Percentiles rank a stretch among this genome's conserved stretches.
phyloP scores from a whole-genome alignment of 1,139 yeast genomes.

The Hyphopichia burtonii region DNA sequence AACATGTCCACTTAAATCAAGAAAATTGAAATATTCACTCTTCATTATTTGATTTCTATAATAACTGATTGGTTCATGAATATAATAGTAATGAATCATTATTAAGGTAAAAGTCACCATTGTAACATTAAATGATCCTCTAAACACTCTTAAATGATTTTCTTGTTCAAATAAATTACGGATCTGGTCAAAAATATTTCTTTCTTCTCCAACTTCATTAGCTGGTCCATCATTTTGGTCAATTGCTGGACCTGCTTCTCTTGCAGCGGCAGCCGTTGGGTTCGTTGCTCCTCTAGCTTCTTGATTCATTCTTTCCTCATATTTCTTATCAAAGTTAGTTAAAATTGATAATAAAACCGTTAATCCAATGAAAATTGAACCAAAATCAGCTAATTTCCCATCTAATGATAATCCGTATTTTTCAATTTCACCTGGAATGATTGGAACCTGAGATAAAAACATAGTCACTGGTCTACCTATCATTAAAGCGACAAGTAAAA shows the following conservation, averaged over 20 bases:
- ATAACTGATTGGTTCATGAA: neutral
- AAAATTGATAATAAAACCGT: constrained; percentile 13
- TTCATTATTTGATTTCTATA: neutral
- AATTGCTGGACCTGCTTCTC: neutral
- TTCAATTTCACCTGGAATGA: constrained; percentile 1
- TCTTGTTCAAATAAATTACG: neutral
- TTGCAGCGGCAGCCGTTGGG: neutral
- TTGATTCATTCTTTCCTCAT: neutral
- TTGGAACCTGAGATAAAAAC: constrained; percentile 8
- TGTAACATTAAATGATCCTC: neutral
- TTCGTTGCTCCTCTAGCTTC: too few relatives aligned
- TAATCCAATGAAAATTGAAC: constrained; percentile 24
- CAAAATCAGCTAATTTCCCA: constrained; percentile 24
- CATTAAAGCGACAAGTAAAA: constrained; percentile 32
- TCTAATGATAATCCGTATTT: constrained; percentile 8
- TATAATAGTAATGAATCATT: neutral
- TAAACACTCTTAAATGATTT: neutral
- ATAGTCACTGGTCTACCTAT: constrained; percentile 39
- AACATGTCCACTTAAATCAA: neutral
- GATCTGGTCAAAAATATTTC: neutral
- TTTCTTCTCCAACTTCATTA: neutral
- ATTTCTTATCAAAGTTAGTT: neutral
- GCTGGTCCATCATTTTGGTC: too few relatives aligned
- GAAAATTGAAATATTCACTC: neutral
- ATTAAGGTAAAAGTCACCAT: neutral